phyloP scores from a whole-genome alignment of 2,329 filamentous ascomycete genomes.

The Sclerotinia trifoliorum region DNA sequence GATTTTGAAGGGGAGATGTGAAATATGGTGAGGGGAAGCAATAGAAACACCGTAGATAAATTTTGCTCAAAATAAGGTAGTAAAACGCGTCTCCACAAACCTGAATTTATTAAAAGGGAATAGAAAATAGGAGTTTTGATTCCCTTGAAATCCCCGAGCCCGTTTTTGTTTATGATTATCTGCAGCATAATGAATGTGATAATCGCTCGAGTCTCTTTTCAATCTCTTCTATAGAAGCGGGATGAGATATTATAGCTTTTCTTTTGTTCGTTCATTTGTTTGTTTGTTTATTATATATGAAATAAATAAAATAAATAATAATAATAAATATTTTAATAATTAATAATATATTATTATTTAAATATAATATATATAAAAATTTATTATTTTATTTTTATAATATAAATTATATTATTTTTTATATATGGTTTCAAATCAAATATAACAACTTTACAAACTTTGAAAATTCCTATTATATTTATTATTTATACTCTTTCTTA shows the following conservation, averaged over 20 bases:
- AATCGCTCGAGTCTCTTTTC: background rate
- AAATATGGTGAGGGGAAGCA: constrained; percentile 16
- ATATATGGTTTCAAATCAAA: no score
- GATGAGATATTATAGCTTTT: no score
- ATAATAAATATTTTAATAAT: no score
- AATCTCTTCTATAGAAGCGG: background rate
- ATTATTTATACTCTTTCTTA: background rate
- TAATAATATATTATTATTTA: no score
- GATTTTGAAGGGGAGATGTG: constrained; percentile 25
- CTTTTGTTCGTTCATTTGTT: no score
- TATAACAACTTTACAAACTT: no score
- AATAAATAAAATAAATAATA: background rate
- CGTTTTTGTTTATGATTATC: background rate
- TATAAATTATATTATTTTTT: no score
- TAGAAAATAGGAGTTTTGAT: background rate
- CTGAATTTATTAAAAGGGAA: background rate
- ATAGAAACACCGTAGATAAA: constrained; percentile 7
- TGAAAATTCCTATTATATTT: no score
- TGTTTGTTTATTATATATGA: background rate
- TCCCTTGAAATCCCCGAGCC: background rate
- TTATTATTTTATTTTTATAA: no score
- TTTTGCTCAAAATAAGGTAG: background rate
- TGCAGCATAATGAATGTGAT: background rate
- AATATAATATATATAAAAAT: no score
- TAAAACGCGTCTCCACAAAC: background rate